Percentiles rank a stretch among this genome's conserved stretches.
phyloP scores from a whole-genome alignment of 2,329 filamentous ascomycete species.

The Niveomyces coronatus region DNA sequence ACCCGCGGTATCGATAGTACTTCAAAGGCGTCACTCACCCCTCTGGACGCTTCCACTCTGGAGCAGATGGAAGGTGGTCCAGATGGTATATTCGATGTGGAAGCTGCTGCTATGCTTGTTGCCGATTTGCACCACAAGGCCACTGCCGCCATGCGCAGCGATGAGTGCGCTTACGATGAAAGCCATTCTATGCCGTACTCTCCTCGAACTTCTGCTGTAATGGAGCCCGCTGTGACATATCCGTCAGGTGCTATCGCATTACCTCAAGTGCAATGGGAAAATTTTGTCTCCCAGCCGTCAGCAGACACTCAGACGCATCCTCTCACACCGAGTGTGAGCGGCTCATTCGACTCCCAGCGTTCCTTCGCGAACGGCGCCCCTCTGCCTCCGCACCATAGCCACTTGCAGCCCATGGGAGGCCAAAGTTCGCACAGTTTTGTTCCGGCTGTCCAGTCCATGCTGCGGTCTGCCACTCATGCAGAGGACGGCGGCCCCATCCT shows the following conservation, averaged over 20 bases:
- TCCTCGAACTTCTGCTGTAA: slow-evolving; percentile 57
- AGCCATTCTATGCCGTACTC: slow-evolving; percentile 59
- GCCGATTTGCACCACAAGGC: slow-evolving; percentile 96
- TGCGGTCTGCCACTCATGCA: slow-evolving; percentile 58
- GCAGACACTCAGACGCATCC: slow-evolving; percentile 68
- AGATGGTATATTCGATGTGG: slow-evolving; percentile 88
- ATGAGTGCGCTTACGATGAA: slow-evolving; percentile 45
- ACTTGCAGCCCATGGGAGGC: slow-evolving; percentile 60
- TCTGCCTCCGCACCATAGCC: slow-evolving; percentile 45
- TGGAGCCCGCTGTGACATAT: slow-evolving; percentile 71
- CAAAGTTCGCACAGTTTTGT: slow-evolving; percentile 50
- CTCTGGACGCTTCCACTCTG: slow-evolving; percentile 74
- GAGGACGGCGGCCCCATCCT: slow-evolving; percentile 64
- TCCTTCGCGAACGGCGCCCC: slow-evolving; percentile 51
- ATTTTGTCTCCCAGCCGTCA: slow-evolving; percentile 63
- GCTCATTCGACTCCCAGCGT: slow-evolving; percentile 57
- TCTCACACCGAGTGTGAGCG: slow-evolving; percentile 53
- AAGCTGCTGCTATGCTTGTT: slow-evolving; percentile 97
- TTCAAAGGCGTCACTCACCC: slow-evolving; percentile 63
- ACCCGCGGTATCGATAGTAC: slow-evolving; percentile 51
- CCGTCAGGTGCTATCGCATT: slow-evolving; percentile 69
- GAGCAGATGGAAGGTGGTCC: slow-evolving; percentile 89
- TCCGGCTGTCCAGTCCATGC: slow-evolving; percentile 60
- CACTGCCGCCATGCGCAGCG: slow-evolving; percentile 56
- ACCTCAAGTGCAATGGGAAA: slow-evolving; percentile 85